These are phyloP conservation scores for Hypoxylon sp. DNA, from an alignment of 2,329 filamentous ascomycete genomes.

Conservation along the genomic window DNA sequence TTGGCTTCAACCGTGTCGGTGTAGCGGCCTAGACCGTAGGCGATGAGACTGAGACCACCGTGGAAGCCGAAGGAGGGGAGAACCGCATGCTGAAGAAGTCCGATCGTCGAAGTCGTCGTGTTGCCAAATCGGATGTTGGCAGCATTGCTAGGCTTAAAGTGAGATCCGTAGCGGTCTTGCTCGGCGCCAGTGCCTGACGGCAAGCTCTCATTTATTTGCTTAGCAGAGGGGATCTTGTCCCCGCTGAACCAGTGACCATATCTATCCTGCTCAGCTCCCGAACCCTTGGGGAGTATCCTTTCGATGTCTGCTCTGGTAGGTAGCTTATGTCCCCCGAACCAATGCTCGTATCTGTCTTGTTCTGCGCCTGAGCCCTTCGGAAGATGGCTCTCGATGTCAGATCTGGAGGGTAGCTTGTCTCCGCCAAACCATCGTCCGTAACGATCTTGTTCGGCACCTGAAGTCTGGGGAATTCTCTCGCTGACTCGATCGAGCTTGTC, in stretches of 20 bases:
- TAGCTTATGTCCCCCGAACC: constrained; percentile 33
- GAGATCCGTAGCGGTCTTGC: constrained; percentile 37
- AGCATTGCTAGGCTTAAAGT: constrained; percentile 29
- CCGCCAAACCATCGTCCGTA: constrained; percentile 38
- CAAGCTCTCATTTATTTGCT: constrained; percentile 30
- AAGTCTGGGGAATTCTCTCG: constrained; percentile 20
- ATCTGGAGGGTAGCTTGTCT: constrained; percentile 31
- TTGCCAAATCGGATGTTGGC: constrained; percentile 24
- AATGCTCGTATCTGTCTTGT: constrained; percentile 38
- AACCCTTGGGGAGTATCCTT: constrained; percentile 25
- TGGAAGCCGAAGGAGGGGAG: constrained; percentile 64
- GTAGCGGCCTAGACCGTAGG: constrained; percentile 60
- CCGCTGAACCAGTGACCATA: constrained; percentile 37
- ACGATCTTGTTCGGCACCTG: constrained; percentile 40
- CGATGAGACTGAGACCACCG: constrained; percentile 58
- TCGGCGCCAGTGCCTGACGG: constrained; percentile 31
- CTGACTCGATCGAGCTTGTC: constrained; percentile 22
- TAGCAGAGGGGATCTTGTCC: constrained; percentile 22
- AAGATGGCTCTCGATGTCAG: constrained; percentile 30
- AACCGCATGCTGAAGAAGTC: constrained; percentile 61
- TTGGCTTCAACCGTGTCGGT: constrained; percentile 67
- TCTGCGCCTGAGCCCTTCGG: constrained; percentile 34
- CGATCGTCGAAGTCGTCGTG: constrained; percentile 49
- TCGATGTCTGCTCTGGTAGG: constrained; percentile 28
- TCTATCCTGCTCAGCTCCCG: constrained; percentile 40